Percentiles rank a stretch among this genome's conserved stretches.
Evolutionary conservation across 768 basidiomycete genomes (phyloP).

Genomic region (Cystobasidium tubakii): DNA sequence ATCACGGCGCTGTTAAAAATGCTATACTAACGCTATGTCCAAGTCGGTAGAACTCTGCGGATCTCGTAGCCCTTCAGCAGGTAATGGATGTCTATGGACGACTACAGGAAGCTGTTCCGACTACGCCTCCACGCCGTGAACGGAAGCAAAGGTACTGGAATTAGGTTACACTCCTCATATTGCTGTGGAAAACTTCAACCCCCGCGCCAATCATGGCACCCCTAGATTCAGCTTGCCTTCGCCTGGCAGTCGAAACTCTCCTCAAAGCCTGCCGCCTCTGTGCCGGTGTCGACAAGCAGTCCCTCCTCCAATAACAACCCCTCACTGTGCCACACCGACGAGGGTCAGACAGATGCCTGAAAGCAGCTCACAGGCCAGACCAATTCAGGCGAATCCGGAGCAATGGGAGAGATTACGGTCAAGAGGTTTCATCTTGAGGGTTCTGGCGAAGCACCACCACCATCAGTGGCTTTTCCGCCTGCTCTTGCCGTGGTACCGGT

Average conservation of each 20-base stretch:
- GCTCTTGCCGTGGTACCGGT: neutral
- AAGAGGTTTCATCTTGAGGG: slow-evolving; percentile 18
- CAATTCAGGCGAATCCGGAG: slow-evolving; percentile 2
- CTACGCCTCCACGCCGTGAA: neutral
- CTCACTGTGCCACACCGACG: neutral
- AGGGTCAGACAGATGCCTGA: neutral
- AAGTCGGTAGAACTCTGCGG: neutral
- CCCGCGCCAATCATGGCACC: neutral
- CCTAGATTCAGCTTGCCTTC: neutral
- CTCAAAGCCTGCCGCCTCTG: neutral
- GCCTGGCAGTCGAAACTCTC: neutral
- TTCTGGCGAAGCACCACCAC: neutral
- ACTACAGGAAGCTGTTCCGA: neutral
- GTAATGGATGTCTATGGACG: neutral
- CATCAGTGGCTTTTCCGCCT: neutral
- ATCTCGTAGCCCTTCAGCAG: neutral
- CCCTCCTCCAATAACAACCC: neutral
- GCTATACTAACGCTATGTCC: neutral
- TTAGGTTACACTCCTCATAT: neutral
- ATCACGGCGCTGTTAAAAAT: too few relatives aligned
- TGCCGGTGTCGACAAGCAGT: neutral
- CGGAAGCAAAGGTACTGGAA: neutral
- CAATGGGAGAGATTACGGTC: slow-evolving; percentile 14
- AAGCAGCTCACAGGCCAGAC: neutral
- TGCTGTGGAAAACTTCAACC: neutral